Conservation (phyloP, 2,329 filamentous ascomycete genomes). For the Davidsoniella virescens region DNA sequence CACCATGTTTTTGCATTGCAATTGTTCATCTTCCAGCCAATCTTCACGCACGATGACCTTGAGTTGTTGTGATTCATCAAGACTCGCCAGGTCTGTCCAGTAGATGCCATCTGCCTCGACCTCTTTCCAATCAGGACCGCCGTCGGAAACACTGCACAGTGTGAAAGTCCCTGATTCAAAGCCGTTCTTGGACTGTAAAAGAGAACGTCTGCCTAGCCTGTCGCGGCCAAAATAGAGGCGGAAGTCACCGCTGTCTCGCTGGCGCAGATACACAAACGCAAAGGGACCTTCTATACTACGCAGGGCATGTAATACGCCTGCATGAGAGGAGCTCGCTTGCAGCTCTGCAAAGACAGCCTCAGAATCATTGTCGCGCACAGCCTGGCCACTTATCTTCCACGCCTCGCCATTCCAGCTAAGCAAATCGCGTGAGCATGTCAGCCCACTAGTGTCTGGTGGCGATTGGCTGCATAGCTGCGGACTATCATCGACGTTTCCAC, state of each 20-base stretch:
- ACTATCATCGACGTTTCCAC: neutral
- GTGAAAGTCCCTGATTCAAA: constrained; percentile 26
- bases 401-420: constrained; percentile 98
- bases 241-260: constrained; percentile 28
- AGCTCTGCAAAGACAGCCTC: constrained; percentile 49
- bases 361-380: constrained; percentile 64
- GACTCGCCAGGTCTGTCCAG: constrained; percentile 36
- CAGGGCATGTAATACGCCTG: constrained; percentile 34
- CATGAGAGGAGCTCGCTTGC: constrained; percentile 16
- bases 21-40: constrained; percentile 8
- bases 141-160: constrained; percentile 56
- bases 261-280: constrained; percentile 71
- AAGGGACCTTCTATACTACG: constrained; percentile 64
- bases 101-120: constrained; percentile 76
- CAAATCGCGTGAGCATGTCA: neutral
- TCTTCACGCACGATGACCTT: neutral
- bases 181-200: constrained; percentile 40
- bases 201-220: constrained; percentile 69
- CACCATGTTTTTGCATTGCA: constrained; percentile 4
- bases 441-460: neutral
- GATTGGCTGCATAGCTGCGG: neutral
- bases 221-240: constrained; percentile 69
- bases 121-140: constrained; percentile 48
- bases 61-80: neutral
- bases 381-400: constrained; percentile 51